Evolutionary conservation across 2,329 filamentous ascomycete genomes (phyloP), one percentile per base, ranked within the genome.

Genomic region (Pseudogymnoascus sp.): DNA sequence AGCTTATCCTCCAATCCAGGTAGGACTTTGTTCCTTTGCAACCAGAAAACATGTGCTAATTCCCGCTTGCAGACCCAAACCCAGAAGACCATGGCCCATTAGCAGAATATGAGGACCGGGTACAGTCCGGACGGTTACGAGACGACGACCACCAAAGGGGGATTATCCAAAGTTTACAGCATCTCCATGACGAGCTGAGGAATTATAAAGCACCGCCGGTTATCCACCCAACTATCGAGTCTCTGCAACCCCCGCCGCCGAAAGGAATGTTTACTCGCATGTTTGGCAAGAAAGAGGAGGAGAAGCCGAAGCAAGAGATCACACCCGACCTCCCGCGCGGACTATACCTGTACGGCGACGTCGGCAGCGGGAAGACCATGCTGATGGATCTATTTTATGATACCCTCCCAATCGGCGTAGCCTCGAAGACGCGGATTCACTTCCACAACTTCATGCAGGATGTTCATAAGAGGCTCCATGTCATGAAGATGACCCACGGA

Each of bases 401-500:
- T 67, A 97, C 93, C 0, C 79, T 97, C 21, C 95, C 95, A 0
- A 74, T 79, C 14, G 88, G 88, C 64, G 92, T 97, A 67, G 83
- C 81, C 63, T 85, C 86, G 33, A 97, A 96, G 79, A 96, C 88
- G 55, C 84, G 95, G 58, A 97, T 99, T 71, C 95, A 99, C 79
- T 99, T 99, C 77, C 92, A 97, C 80, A 96, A 96, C 75, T 99
- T 99, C 80, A 99, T 99, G 95, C 95, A 97, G 75, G 90, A 96
- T 75, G 89, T 97, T 59, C 95, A 99, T 78, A 91, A 88, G 75
- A 84, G 93, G 65, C 79, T 97, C 70, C 95, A 97, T 78, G 86
- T 86, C 72, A 88, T 96, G 77, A 97, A 96, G 79, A 88, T 95
- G 83, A 79, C 87, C 69, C 85, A 96, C 74, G 95, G 95, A 31